Percentiles rank a stretch among this genome's conserved stretches.
Evolutionary conservation across 192 early-diverging fungal species (phyloP).

Genomic region (Chytriomyces confervae): DNA sequence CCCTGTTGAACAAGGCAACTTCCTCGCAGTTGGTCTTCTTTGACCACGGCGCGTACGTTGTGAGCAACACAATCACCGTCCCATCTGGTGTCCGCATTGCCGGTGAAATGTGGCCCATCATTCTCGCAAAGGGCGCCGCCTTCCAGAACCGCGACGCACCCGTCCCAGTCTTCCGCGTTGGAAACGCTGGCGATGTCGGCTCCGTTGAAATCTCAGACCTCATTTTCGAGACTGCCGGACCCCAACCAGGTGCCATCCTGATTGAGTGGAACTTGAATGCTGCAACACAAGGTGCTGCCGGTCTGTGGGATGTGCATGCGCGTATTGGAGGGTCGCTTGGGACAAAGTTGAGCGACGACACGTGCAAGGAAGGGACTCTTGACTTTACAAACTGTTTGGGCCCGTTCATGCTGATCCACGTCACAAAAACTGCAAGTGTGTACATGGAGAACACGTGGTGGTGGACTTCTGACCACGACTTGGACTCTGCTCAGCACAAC

Average conservation of each 20-base stretch:
- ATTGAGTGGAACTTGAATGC: slow-evolving; percentile 48
- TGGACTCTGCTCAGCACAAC: slow-evolving; percentile 43
- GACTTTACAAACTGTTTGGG: slow-evolving; percentile 34
- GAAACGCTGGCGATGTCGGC: slow-evolving; percentile 44
- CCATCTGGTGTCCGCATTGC: slow-evolving; percentile 41
- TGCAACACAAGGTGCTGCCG: slow-evolving; percentile 34
- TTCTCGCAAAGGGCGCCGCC: slow-evolving; percentile 37
- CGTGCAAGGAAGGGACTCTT: slow-evolving; percentile 29
- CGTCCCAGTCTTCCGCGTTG: slow-evolving; percentile 43
- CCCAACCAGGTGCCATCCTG: slow-evolving; percentile 46
- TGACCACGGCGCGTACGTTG: slow-evolving; percentile 39
- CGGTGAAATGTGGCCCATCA: slow-evolving; percentile 47
- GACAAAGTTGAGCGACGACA: slow-evolving; percentile 28
- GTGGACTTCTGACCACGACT: slow-evolving; percentile 54
- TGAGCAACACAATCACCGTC: slow-evolving; percentile 40
- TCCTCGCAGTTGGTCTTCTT: slow-evolving; percentile 40
- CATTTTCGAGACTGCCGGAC: slow-evolving; percentile 8
- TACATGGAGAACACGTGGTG: slow-evolving; percentile 52
- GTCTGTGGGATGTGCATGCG: slow-evolving; percentile 52
- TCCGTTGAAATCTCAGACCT: slow-evolving; percentile 42
- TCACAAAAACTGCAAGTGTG: slow-evolving; percentile 43
- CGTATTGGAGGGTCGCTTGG: slow-evolving; percentile 49
- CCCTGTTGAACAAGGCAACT: slow-evolving; percentile 17
- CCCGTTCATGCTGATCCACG: slow-evolving; percentile 31
- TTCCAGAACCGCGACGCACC: slow-evolving; percentile 31